Base-by-base conservation (phyloP, 768 basidiomycete genomes). In the Neoboletus magnificus region DNA sequence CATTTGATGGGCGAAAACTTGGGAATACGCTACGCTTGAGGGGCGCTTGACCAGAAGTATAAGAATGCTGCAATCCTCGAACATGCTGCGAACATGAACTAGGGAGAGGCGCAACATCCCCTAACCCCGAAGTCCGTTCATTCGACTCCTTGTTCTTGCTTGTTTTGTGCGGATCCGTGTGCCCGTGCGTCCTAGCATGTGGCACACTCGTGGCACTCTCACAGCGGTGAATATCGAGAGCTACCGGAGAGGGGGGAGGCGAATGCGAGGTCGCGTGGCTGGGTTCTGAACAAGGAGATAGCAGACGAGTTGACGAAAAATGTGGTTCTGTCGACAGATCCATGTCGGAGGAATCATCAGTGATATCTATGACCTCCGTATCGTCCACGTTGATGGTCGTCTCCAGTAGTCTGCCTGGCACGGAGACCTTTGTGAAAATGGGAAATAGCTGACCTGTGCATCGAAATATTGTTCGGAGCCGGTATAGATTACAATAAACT, bases 81-180 rank as follows among this genome's bases (percentile, higher is more conserved):
- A 86, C 77, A 70, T 89, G 88, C 63, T 87, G 86, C 16, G 72
- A 74, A 23, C 73, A 70, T 44, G 62, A 62, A 59, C 73, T 71
- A 30, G 87, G 88, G 62, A 78, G 81, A 22, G 82, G 81, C 0
- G 72, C 74, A 18, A 36, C 45, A 42, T 50, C 51, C 39, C 52
- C 54, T 22, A 20, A 49, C 3, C 51, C 52, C 42, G 20, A 13
- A 30, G 30, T 47, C 30, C 57, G 55, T 46, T 50, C 50, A 18
- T 39, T 50, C 2, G 20, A 30, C 15, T 41, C 53, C 27, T 44
- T 48, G 42, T 44, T 49, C 50, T 55, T 58, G 42, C 39, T 56
- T 39, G 48, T 45, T 39, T 39, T 40, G 42, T 50, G 20, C 13
- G 23, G 30, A 22, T 12, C 50, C 23, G 27, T 48, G 32, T 41